Base-by-base conservation (phyloP, 2,329 filamentous ascomycete genomes). In the Colletotrichum camelliae region DNA sequence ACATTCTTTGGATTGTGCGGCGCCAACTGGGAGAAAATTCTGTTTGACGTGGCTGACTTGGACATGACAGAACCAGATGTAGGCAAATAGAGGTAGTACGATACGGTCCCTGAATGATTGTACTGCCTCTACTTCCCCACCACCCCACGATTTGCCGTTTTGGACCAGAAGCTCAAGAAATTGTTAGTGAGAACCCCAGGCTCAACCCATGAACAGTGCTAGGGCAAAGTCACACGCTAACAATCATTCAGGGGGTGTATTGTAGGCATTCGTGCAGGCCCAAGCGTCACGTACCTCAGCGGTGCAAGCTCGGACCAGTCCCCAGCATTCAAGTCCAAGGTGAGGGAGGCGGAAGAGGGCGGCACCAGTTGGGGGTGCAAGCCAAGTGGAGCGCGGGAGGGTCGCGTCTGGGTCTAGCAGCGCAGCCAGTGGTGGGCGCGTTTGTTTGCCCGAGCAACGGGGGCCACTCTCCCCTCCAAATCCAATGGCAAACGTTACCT, bases 401-500 rank as follows among this genome's bases (percentile, higher is more conserved):
- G 68, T 72, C 72, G 67, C 72, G 72, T 48, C 48, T 58, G 70
- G 66, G 66, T 39, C n/a, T 15, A 24, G 61, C 33, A 37, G 33
- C 5, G 37, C 37, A 52, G 21, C 35, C 24, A 29, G 55, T 67
- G 37, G 60, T 61, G 72, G 68, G 52, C 72, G 68, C 31, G 70
- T 73, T 73, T 73, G 74, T 73, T 75, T 75, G 74, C 57, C 70
- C 57, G 74, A 75, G 74, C 74, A 75, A 75, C 74, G 67, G 67
- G 35, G 48, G 60, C 67, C 37, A 57, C 55, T 52, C 33, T 55
- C 48, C 15, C 71, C 71, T 37, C 31, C n/a, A 7, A 27, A 16
- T 29, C 37, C 21, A 61, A 33, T 21, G 60, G n/a, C 29, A 33
- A 35, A 52, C 35, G 37, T 15, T 60, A 31, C 24, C 24, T 60